Evolutionary conservation across 2,329 filamentous ascomycete species (phyloP).

Genomic region (Neurospora crassa): DNA sequence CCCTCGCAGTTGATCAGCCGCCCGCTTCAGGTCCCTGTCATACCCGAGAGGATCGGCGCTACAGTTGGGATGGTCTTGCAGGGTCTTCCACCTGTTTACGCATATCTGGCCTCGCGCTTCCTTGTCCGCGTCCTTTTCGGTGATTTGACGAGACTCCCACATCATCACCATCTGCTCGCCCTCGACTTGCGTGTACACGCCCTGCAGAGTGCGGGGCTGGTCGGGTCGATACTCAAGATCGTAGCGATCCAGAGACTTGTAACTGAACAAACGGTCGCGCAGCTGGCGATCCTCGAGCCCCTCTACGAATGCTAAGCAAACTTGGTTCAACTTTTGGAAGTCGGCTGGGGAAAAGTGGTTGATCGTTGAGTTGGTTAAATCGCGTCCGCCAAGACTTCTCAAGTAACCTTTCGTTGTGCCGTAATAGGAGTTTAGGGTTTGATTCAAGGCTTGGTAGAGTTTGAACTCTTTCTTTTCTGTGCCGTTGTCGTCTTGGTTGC

Average conservation of each 20-base stretch:
- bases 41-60: constrained; percentile 38
- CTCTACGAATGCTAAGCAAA: constrained; percentile 43
- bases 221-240: constrained; percentile 11
- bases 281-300: constrained; percentile 42
- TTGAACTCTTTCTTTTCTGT: constrained; percentile 16
- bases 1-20: constrained; percentile 39
- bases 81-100: constrained; percentile 36
- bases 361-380: constrained; percentile 38
- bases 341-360: constrained; percentile 34
- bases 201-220: constrained; percentile 38
- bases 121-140: constrained; percentile 25
- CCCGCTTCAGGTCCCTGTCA: constrained; percentile 42
- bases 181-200: constrained; percentile 44
- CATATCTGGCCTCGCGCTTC: constrained; percentile 28
- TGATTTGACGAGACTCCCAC: constrained; percentile 31
- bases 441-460: constrained; percentile 32
- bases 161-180: constrained; percentile 43
- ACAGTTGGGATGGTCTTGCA: constrained; percentile 31
- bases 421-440: constrained; percentile 37
- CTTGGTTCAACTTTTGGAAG: constrained; percentile 38
- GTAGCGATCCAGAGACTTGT: constrained; percentile 36
- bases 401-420: constrained; percentile 38
- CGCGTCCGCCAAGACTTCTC: constrained; percentile 37
- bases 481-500: neutral
- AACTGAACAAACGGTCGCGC: constrained; percentile 32